Evolutionary conservation across 805 yeast species (phyloP), one percentile per base, ranked within the genome.

Genomic region (Wickerhamomyces canadensis): DNA sequence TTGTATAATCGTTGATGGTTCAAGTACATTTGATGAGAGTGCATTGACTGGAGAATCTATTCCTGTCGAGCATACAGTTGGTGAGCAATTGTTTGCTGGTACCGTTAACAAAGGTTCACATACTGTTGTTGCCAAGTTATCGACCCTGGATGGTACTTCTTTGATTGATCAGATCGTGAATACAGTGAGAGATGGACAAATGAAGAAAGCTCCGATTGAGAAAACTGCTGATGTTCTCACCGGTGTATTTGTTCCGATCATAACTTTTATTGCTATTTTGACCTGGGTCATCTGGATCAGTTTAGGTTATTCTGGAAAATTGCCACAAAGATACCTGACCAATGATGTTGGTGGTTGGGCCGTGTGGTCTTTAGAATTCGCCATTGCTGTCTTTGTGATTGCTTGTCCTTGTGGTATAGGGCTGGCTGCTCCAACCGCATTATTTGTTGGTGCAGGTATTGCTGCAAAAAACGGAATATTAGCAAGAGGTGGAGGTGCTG

Each of bases 361-460:
- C 0, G 72, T 82, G 11, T 84, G 91, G 88, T 78, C 89, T 1
- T 64, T 84, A 38, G 80, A 82, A 47, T 84, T 84, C 58, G 76
- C 88, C 2, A 80, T 84, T 45, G 75, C 89, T 0, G 91, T 84
- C 2, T 82, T 84, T 60, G 91, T 84, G 2, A 76, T 84, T 35
- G 91, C 91, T 0, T 84, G 94, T 54, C 94, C 94, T 2, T 84
- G 93, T 64, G 94, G 91, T 2, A 74, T 84, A 47, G 93, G 91
- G 2, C 63, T 84, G 17, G 93, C 93, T 18, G 93, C 91, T 2
- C 93, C 93, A 2, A 83, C 91, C 2, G 91, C 93, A 0, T 55
- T 84, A 28, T 82, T 80, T 62, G 87, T 84, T 11, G 93, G 93
- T 3, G 68, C 86, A 14, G 87, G 91, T 0, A 55, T 84, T 35